Evolutionary conservation across 768 basidiomycete species (phyloP).

Genomic region (Clitopilus hobsonii): DNA sequence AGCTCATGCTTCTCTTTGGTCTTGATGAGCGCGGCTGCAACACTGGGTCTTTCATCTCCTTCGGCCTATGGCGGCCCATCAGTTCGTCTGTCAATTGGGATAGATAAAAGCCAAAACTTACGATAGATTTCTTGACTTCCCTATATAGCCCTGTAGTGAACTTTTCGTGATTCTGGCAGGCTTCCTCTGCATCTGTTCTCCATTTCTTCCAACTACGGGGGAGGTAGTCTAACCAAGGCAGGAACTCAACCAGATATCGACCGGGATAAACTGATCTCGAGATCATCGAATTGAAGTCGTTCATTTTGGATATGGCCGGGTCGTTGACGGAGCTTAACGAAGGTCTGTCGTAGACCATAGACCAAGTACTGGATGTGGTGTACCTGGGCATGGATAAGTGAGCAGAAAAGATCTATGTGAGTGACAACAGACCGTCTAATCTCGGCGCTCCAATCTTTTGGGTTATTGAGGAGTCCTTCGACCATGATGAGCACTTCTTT

Average conservation of each 20-base stretch:
- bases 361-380: neutral
- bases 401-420: neutral
- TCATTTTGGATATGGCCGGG: neutral
- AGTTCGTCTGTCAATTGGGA: no score
- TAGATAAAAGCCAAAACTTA: no score
- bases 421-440: neutral
- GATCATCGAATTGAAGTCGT: neutral
- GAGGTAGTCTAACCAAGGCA: neutral
- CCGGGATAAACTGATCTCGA: neutral
- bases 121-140: neutral
- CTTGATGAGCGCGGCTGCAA: neutral
- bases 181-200: neutral
- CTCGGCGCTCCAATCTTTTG: neutral
- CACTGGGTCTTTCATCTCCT: neutral
- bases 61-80: neutral
- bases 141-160: neutral
- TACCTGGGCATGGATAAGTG: neutral
- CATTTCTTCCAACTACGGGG: neutral
- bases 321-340: neutral
- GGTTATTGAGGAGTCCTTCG: neutral
- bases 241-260: neutral
- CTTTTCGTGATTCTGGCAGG: neutral
- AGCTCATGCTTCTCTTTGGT: neutral
- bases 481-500: neutral
- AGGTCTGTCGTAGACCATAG: neutral